Evolutionary conservation across 768 basidiomycete genomes (phyloP).

Genomic region (Lepiota brunneoincarnata): DNA sequence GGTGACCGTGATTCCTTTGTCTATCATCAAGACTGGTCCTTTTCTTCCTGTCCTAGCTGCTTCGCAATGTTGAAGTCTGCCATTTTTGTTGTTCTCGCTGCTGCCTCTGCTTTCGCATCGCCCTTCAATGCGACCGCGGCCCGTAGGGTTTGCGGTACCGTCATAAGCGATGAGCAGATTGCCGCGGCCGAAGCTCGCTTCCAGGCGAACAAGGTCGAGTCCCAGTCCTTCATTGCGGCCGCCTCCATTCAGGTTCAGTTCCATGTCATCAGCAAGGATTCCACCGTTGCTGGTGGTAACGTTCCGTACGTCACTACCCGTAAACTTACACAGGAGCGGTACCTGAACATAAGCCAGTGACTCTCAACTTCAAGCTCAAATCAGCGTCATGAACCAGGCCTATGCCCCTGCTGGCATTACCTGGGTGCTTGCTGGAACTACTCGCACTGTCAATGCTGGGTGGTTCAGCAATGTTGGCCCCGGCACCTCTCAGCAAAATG

Average conservation of each 20-base stretch:
- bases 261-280: constrained; percentile 30
- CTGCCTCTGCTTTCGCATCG: constrained; percentile 24
- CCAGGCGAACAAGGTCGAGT: constrained; percentile 31
- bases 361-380: constrained; percentile 33
- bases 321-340: background rate
- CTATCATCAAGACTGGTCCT: constrained; percentile 1
- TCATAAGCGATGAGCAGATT: constrained; percentile 32
- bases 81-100: constrained; percentile 26
- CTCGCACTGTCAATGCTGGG: constrained; percentile 39
- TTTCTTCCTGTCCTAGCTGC: background rate
- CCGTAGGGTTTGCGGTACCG: constrained; percentile 34
- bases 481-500: constrained; percentile 31
- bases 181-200: constrained; percentile 39
- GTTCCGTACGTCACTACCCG: constrained; percentile 31
- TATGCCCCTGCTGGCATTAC: constrained; percentile 35
- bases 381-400: constrained; percentile 39
- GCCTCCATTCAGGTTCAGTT: constrained; percentile 23
- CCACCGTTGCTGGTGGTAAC: constrained; percentile 33
- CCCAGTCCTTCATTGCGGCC: background rate
- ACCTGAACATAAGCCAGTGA: constrained; percentile 22
- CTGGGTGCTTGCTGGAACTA: constrained; percentile 36
- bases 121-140: constrained; percentile 22
- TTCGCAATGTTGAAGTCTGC: constrained; percentile 24
- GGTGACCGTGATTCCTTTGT: background rate
- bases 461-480: constrained; percentile 49